Base-by-base conservation (phyloP, 441 rosid species). In the Brassica balearica region DNA sequence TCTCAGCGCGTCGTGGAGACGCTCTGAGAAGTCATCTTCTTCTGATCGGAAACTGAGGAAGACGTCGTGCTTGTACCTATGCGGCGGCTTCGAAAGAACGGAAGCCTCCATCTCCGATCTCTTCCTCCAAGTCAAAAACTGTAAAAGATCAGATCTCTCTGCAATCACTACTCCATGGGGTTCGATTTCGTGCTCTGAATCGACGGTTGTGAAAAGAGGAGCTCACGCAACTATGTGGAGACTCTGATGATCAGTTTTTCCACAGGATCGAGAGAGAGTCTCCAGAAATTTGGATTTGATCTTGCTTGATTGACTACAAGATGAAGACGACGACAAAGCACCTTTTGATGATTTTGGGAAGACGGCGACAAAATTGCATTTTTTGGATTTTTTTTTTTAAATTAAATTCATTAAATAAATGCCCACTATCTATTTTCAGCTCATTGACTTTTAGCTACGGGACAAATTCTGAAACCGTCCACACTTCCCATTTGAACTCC, bases 1-100 rank as follows among this genome's bases (percentile, higher is more conserved):
- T 11, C 0, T 51, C 0, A 88, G 81, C 6, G 79, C 78, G 1
- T 68, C 3, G 46, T 72, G 82, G 71, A 90, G 81, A 19, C 56
- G 68, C 4, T 1, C 11, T 14, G 78, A 68, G 80, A 90, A 34
- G 77, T 43, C 22, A 0, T 2, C 1, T 55, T 91, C 83, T 6
- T 36, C 76, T 12, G 89, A 89, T 10, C 87, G 79, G 77, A 86
- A 90, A 48, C 91, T 90, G 48, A 88, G 75, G 75, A 90, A 90
- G 55, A 86, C 90, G 81, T 90, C 91, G 78, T 78, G 86, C 4
- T 76, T 65, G 80, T 80, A 76, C 77, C 83, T 80, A 15, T 71
- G 80, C 22, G 79, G 80, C 22, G 78, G 65, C 46, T 43, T 46
- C 15, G 76, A 43, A 8, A 74, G 25, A 17, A 23, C 65, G 1